These are phyloP conservation scores for Alternaria hordeiaustralica DNA, from an alignment of 2,329 filamentous ascomycete species.

Conservation along the genomic window DNA sequence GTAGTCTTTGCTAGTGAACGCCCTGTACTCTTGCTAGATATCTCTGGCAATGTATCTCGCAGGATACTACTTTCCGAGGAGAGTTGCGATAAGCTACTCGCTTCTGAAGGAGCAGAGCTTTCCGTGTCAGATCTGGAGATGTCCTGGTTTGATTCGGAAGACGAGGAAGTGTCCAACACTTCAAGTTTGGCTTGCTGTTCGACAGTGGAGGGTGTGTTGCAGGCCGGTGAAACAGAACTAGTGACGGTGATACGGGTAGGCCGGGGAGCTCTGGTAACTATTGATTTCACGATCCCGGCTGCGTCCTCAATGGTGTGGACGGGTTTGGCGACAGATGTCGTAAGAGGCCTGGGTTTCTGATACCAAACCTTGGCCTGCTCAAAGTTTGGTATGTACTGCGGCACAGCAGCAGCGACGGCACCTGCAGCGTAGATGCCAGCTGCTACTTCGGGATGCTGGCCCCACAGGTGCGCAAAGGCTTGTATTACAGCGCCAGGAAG, in stretches of 20 bases:
- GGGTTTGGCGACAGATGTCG: neutral
- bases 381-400: neutral
- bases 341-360: neutral
- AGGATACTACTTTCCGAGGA: neutral
- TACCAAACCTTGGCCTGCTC: constrained; percentile 1
- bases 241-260: neutral
- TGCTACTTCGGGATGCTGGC: neutral
- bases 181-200: neutral
- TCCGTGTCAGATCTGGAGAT: neutral
- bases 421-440: neutral
- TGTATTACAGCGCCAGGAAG: neutral
- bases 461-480: neutral
- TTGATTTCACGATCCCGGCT: neutral
- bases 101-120: neutral
- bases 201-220: neutral
- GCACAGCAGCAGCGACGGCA: neutral
- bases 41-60: neutral
- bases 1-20: neutral
- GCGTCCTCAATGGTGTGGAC: neutral
- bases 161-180: neutral
- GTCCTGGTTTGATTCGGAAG: neutral
- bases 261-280: neutral
- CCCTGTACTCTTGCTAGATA: neutral
- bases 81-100: neutral
- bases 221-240: neutral